A percentile compares a stretch with the other conserved stretches of the same genome.
phyloP scores from a whole-genome alignment of 345 rosid species.

The Sapria himalayana region DNA sequence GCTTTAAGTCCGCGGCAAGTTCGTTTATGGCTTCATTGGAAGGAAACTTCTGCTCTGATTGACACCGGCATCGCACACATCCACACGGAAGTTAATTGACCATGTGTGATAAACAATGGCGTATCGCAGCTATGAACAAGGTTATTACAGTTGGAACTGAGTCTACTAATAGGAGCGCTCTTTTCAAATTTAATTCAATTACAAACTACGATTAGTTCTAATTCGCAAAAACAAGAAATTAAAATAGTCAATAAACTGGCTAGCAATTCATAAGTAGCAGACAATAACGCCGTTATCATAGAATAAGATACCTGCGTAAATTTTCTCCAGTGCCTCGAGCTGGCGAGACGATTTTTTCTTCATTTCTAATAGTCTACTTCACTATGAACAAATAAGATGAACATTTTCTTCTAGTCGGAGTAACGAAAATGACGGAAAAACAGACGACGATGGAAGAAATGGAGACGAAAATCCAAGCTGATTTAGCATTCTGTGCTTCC shows the following conservation, averaged over 20 bases:
- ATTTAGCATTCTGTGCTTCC: too few species aligned
- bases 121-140: not conserved
- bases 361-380: conserved; percentile 14
- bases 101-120: not conserved
- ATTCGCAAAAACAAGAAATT: not conserved
- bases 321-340: conserved; percentile 45
- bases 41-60: conserved; percentile 48
- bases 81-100: conserved; percentile 3
- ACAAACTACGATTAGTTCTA: not conserved
- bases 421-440: too few species aligned
- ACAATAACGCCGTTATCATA: not conserved
- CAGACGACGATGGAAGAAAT: too few species aligned
- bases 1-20: conserved; percentile 28
- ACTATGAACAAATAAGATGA: too few species aligned
- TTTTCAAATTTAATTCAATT: not conserved
- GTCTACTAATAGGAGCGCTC: not conserved
- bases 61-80: conserved; percentile 11
- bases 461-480: too few species aligned
- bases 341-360: conserved; percentile 59
- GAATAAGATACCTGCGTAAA: conserved; percentile 28
- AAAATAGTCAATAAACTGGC: conserved; percentile 1
- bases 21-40: conserved; percentile 26
- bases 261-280: not conserved
- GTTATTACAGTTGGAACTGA: not conserved
- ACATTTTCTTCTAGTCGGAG: too few species aligned